phyloP scores from a whole-genome alignment of 208 protist genomes.

The Trypanosoma avium region DNA sequence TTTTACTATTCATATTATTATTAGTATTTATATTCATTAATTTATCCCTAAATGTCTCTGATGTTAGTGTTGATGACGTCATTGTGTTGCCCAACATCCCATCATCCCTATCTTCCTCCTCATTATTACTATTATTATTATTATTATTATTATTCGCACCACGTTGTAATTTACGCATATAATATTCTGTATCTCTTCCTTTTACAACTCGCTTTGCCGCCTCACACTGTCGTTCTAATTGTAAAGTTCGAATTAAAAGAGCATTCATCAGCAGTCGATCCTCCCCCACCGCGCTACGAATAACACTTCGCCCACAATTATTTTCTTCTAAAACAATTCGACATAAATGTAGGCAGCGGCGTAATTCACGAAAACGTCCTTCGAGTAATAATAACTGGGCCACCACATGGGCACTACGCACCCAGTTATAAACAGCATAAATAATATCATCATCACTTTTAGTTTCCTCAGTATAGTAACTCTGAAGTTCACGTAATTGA shows the following conservation, averaged over 20 bases:
- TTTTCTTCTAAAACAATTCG: constrained; percentile 31
- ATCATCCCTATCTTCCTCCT: background rate
- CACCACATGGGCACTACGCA: constrained; percentile 49
- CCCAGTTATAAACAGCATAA: constrained; percentile 63
- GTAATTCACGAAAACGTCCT: constrained; percentile 63
- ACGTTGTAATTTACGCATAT: constrained; percentile 38
- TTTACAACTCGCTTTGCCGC: constrained; percentile 29
- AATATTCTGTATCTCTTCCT: constrained; percentile 55
- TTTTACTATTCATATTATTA: no score
- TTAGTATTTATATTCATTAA: no score
- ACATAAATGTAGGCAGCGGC: constrained; percentile 71
- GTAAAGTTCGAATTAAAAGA: constrained; percentile 54
- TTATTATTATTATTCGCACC: background rate
- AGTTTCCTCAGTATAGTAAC: constrained; percentile 51
- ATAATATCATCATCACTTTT: constrained; percentile 73
- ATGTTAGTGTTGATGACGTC: constrained; percentile 2
- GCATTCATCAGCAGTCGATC: constrained; percentile 46
- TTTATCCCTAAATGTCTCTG: no score
- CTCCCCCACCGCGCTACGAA: constrained; percentile 22
- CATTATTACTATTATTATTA: background rate
- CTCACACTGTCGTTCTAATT: constrained; percentile 49
- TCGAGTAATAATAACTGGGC: constrained; percentile 60
- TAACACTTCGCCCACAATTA: constrained; percentile 12
- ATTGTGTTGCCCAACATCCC: background rate
- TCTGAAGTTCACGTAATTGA: constrained; percentile 43